Conservation (phyloP, 1,284 basidiomycete species). For the Golubevia pallescens region DNA sequence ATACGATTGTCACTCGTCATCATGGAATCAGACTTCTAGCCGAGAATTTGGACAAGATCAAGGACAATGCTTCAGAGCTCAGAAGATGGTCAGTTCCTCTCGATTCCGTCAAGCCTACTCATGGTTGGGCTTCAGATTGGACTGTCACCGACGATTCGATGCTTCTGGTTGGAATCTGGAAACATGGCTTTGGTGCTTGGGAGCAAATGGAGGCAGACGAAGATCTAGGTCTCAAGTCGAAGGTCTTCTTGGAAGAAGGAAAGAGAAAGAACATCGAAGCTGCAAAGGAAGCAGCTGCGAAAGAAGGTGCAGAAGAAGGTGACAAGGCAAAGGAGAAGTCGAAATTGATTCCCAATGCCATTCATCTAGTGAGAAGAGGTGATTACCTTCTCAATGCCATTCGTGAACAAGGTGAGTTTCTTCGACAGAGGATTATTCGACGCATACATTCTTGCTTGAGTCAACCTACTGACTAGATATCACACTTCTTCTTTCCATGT, state of each 20-base stretch:
- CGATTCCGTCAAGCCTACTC: slow-evolving; percentile 52
- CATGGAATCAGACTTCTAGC: slow-evolving; percentile 53
- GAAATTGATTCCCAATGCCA: slow-evolving; percentile 7
- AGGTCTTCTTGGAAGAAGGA: slow-evolving; percentile 59
- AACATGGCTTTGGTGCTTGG: slow-evolving; percentile 60
- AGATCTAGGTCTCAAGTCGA: slow-evolving; percentile 41
- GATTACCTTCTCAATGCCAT: slow-evolving; percentile 59
- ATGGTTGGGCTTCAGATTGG: slow-evolving; percentile 59
- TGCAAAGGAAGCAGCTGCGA: slow-evolving; percentile 6
- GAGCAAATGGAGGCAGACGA: slow-evolving; percentile 57
- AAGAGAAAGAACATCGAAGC: slow-evolving; percentile 31
- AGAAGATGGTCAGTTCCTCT: slow-evolving; percentile 44
- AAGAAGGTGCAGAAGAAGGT: slow-evolving; percentile 9
- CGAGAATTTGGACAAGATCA: slow-evolving; percentile 39
- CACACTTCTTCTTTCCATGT: neutral
- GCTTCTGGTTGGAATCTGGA: slow-evolving; percentile 57
- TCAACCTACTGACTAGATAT: no score
- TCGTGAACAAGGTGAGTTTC: slow-evolving; percentile 40
- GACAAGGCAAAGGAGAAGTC: slow-evolving; percentile 15
- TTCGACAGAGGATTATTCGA: no score
- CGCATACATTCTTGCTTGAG: no score
- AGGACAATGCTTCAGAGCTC: slow-evolving; percentile 24
- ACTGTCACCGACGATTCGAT: slow-evolving; percentile 43
- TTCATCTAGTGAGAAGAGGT: slow-evolving; percentile 59
- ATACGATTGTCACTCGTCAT: slow-evolving; percentile 56